Percentiles rank a stretch among this genome's conserved stretches.
Evolutionary conservation across 306 rosid species (phyloP).

Genomic region (Hippophae tibetana): DNA sequence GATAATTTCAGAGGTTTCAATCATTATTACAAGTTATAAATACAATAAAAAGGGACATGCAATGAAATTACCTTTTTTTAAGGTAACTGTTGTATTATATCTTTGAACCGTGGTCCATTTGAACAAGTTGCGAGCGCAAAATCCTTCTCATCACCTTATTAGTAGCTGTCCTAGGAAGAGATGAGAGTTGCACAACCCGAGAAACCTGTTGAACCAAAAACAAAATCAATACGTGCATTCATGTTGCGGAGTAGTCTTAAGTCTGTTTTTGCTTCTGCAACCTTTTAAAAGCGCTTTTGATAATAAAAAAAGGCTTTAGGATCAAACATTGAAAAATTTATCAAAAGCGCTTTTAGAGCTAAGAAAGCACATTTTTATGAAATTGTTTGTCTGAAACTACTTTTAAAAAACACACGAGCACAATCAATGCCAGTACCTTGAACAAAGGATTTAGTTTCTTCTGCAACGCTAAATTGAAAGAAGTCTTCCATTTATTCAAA

Average conservation of each 20-base stretch:
- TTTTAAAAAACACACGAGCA: neutral
- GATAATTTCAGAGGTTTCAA: too few species aligned
- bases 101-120: conserved; percentile 40
- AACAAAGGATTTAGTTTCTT: conserved; percentile 82
- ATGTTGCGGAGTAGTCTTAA: neutral
- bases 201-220: conserved; percentile 46
- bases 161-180: conserved; percentile 87
- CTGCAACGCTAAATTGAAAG: conserved; percentile 81
- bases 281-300: neutral
- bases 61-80: neutral
- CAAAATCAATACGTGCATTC: neutral
- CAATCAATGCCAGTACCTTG: conserved; percentile 38
- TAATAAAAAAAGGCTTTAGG: neutral
- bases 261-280: neutral
- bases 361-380: too few species aligned
- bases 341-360: neutral
- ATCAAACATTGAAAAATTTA: neutral
- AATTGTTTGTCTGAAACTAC: too few species aligned
- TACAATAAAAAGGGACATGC: neutral
- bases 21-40: neutral
- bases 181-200: conserved; percentile 41
- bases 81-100: conserved; percentile 22
- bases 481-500: conserved; percentile 35
- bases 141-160: conserved; percentile 95
- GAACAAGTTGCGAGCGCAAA: conserved; percentile 53